phyloP scores from a whole-genome alignment of 257 asterid genomes.

The Agastache rugosa region DNA sequence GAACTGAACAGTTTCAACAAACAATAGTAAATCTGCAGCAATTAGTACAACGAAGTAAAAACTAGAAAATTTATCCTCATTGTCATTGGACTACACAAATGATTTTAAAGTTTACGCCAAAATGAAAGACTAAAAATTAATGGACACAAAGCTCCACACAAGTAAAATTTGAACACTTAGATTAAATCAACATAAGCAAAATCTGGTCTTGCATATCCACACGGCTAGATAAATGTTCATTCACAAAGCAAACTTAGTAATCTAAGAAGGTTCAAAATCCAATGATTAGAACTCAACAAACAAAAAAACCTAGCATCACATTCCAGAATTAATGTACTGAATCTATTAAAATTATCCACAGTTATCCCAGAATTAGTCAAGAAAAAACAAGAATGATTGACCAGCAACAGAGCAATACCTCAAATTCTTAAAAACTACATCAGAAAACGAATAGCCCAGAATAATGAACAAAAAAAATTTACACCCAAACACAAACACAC shows the following conservation, averaged over 20 bases:
- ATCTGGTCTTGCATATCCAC: constrained; percentile 7
- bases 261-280: constrained; percentile 11
- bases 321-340: constrained; percentile 23
- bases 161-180: not conserved
- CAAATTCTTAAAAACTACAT: constrained; percentile 29
- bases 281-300: constrained; percentile 7
- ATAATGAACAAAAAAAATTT: not conserved
- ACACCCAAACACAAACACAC: constrained; percentile 27
- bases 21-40: constrained; percentile 47
- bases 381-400: not conserved
- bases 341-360: constrained; percentile 30
- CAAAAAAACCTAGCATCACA: constrained; percentile 27
- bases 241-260: constrained; percentile 14
- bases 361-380: not conserved
- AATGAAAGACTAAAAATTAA: not conserved
- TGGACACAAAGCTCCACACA: constrained; percentile 3
- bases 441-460: constrained; percentile 30
- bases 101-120: constrained; percentile 2
- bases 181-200: constrained; percentile 14
- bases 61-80: not conserved
- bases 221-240: constrained; percentile 15
- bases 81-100: constrained; percentile 13
- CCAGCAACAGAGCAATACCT: constrained; percentile 29
- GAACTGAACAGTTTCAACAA: constrained; percentile 30
- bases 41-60: constrained; percentile 6